Percentiles rank a stretch among this genome's conserved stretches.
Evolutionary conservation across 169 alveolate genomes (phyloP).

Genomic region (Plasmodium blacklocki): DNA sequence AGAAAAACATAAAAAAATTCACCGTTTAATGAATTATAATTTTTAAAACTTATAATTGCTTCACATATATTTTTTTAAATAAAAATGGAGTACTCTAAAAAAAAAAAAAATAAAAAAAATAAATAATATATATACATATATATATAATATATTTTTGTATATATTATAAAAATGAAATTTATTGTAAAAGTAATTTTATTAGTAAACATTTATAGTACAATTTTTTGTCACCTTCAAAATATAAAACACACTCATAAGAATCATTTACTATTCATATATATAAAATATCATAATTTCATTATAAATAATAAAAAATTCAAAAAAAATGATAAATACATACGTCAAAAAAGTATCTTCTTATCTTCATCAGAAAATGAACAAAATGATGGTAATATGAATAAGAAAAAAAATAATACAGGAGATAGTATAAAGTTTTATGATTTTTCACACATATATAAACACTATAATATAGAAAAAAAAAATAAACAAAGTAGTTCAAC

Average conservation of each 20-base stretch:
- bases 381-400: neutral
- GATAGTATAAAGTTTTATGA: conserved; percentile 56
- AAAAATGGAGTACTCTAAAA: too few relatives aligned
- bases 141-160: too few relatives aligned
- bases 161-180: conserved; percentile 29
- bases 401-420: conserved; percentile 10
- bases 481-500: neutral
- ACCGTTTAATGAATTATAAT: too few relatives aligned
- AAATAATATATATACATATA: too few relatives aligned
- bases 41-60: too few relatives aligned
- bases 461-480: conserved; percentile 17
- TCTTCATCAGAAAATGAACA: conserved; percentile 26
- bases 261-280: conserved; percentile 8
- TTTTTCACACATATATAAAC: conserved; percentile 53
- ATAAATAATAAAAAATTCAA: conserved; percentile 4
- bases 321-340: conserved; percentile 17
- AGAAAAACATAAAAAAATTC: too few relatives aligned
- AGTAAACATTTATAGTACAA: conserved; percentile 15
- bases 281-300: conserved; percentile 7
- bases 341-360: conserved; percentile 14
- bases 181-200: conserved; percentile 36
- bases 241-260: neutral
- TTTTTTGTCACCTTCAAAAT: conserved; percentile 21
- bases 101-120: too few relatives aligned
- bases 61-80: too few relatives aligned